These are phyloP conservation scores for Chaetothyriales sp. DNA, from an alignment of 2,329 filamentous ascomycete genomes.

Conservation along the genomic window DNA sequence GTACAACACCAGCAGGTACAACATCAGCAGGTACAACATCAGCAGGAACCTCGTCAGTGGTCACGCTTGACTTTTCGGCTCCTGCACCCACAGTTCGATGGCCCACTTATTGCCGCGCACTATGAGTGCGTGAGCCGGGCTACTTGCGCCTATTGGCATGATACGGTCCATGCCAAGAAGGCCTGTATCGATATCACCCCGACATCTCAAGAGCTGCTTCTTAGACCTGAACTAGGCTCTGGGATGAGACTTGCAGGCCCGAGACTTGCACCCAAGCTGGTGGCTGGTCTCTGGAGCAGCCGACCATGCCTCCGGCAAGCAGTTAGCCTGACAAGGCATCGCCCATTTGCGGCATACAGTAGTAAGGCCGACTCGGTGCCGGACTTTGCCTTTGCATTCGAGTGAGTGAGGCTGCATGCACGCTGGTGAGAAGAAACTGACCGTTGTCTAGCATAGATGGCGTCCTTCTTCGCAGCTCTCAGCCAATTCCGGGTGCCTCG, in stretches of 20 bases:
- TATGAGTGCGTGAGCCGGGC: too few relatives aligned
- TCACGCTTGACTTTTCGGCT: too few relatives aligned
- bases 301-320: neutral
- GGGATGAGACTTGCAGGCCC: neutral
- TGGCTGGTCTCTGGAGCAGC: neutral
- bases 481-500: constrained; percentile 62
- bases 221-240: neutral
- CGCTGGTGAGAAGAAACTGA: constrained; percentile 2
- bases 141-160: too few relatives aligned
- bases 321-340: neutral
- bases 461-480: constrained; percentile 72
- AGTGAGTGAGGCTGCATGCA: constrained; percentile 6
- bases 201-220: neutral
- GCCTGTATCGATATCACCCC: neutral
- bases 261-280: neutral
- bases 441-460: constrained; percentile 58
- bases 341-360: neutral
- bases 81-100: too few relatives aligned
- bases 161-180: neutral
- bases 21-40: too few relatives aligned
- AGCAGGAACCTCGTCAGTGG: too few relatives aligned
- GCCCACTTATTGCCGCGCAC: too few relatives aligned
- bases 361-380: neutral
- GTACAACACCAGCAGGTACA: too few relatives aligned
- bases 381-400: constrained; percentile 18